Conservation (phyloP, 306 rosid genomes). For the Rosa rugosa region DNA sequence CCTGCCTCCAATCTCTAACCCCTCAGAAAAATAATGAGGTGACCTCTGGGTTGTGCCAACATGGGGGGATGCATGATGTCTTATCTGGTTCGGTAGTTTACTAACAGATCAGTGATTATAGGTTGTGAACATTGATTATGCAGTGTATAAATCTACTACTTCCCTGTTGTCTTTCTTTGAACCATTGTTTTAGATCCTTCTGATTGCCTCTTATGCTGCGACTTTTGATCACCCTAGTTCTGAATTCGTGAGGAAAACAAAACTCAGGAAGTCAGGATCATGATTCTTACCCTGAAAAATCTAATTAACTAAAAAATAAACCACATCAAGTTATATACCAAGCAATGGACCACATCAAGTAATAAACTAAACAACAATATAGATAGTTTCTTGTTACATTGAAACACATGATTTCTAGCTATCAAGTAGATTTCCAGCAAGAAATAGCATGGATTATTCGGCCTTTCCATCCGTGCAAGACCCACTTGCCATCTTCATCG, state of each 20-base stretch:
- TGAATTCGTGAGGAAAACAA: neutral
- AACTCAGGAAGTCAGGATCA: neutral
- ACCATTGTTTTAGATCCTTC: slow-evolving; percentile 16
- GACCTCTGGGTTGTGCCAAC: slow-evolving; percentile 35
- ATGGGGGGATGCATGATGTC: slow-evolving; percentile 30
- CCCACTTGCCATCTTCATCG: slow-evolving; percentile 73
- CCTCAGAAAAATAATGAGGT: slow-evolving; percentile 40
- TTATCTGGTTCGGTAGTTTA: slow-evolving; percentile 20
- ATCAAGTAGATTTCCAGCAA: slow-evolving; percentile 64
- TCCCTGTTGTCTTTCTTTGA: slow-evolving; percentile 1
- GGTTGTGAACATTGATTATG: slow-evolving; percentile 40
- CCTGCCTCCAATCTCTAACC: slow-evolving; percentile 34
- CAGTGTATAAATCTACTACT: slow-evolving; percentile 33
- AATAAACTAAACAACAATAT: neutral
- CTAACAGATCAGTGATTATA: slow-evolving; percentile 24
- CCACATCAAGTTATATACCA: neutral
- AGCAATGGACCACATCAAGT: neutral
- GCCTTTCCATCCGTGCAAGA: slow-evolving; percentile 90
- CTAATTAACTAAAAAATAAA: neutral
- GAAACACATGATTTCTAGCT: neutral
- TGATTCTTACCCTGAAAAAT: slow-evolving; percentile 1
- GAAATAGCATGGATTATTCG: slow-evolving; percentile 62
- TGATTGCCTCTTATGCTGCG: neutral
- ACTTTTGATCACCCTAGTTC: slow-evolving; percentile 1
- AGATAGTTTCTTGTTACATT: neutral